phyloP scores from a whole-genome alignment of 805 yeast species.

The Pichia ethanolica region DNA sequence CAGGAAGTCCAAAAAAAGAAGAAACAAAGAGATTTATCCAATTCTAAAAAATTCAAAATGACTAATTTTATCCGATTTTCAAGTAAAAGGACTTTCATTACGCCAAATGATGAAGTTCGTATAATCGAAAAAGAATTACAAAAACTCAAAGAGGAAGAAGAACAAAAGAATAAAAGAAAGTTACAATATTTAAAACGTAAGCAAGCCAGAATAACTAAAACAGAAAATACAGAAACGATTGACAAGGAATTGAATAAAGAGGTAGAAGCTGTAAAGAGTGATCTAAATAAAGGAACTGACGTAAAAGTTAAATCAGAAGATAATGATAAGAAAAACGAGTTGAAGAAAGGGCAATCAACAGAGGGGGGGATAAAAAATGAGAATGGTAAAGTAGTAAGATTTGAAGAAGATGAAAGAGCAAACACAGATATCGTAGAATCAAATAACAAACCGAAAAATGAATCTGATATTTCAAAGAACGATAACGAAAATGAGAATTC shows the following conservation, averaged over 20 bases:
- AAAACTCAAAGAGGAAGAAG: constrained; percentile 29
- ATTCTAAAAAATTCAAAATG: constrained; percentile 56
- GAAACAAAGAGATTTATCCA: constrained; percentile 63
- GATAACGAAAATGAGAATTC: not conserved
- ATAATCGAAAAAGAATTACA: constrained; percentile 30
- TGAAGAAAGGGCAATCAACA: not conserved
- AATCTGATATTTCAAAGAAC: no score
- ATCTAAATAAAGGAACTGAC: no score
- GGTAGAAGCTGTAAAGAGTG: no score
- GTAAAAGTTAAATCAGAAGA: no score
- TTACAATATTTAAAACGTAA: constrained; percentile 11
- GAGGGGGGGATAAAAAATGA: not conserved
- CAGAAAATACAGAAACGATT: not conserved
- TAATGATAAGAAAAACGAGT: not conserved
- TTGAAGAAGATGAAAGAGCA: not conserved
- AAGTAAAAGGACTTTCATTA: constrained; percentile 41
- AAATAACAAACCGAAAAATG: no score
- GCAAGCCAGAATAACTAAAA: constrained; percentile 10
- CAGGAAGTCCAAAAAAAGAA: constrained; percentile 78
- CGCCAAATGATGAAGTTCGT: constrained; percentile 58
- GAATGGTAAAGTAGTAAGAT: not conserved
- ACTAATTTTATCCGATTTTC: constrained; percentile 49
- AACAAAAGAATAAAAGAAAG: constrained; percentile 33
- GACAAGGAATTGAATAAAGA: no score
- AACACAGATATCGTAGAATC: no score